phyloP scores from a whole-genome alignment of 2,329 filamentous ascomycete genomes.

The Penicillium aurantiogriseum region DNA sequence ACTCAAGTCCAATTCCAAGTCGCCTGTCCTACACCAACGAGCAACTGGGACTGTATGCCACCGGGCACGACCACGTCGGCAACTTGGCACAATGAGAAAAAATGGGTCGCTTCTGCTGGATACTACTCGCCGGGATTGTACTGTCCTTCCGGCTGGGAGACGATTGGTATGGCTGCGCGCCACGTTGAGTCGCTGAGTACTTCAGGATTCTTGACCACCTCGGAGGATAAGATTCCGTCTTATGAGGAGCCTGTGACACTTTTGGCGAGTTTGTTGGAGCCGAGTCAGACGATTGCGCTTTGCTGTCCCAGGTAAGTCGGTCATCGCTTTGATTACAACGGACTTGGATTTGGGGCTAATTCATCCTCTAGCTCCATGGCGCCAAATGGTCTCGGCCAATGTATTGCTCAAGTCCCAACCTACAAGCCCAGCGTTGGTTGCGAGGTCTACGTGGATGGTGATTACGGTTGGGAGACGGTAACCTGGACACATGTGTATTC shows the following conservation, averaged over 20 bases:
- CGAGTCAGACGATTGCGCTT: not conserved
- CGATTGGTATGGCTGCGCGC: slow-evolving; percentile 1
- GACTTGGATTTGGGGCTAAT: not conserved
- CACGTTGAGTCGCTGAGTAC: slow-evolving; percentile 4
- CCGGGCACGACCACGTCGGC: not conserved
- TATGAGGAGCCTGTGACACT: not conserved
- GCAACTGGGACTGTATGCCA: slow-evolving; percentile 1
- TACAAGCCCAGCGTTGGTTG: not conserved
- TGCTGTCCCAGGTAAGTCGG: not conserved
- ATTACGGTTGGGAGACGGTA: not conserved
- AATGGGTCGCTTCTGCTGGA: not conserved
- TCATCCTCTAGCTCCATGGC: not conserved
- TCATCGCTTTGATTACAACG: not conserved
- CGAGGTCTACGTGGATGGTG: not conserved
- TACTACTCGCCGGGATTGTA: slow-evolving; percentile 7
- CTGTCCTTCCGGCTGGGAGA: slow-evolving; percentile 5
- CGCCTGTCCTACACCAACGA: not conserved
- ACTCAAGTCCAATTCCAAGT: not conserved
- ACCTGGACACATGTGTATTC: not conserved
- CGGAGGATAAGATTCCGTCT: not conserved
- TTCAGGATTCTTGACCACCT: not conserved
- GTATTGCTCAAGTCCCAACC: not conserved
- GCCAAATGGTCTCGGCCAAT: not conserved
- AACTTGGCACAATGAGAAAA: not conserved
- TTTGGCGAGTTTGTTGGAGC: not conserved